phyloP scores from a whole-genome alignment of 495 filamentous ascomycete species.

The Pseudomonodictys pantanalensis region DNA sequence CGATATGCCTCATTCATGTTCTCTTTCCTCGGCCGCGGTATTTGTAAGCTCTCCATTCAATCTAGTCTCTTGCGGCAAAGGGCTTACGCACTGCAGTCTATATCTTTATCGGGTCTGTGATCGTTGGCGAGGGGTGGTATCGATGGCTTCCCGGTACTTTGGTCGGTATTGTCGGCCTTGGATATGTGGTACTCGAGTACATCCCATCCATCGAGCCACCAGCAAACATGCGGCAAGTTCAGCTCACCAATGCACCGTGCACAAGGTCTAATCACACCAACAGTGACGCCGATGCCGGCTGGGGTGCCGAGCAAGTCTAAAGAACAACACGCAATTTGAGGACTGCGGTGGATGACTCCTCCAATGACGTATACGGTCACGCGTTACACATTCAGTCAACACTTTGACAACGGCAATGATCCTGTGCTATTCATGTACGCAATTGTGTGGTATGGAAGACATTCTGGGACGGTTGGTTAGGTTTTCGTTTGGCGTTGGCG shows the following conservation, averaged over 20 bases:
- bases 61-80: constrained; percentile 12
- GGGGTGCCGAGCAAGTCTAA: constrained; percentile 90
- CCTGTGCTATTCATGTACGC: neutral
- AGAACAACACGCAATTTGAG: neutral
- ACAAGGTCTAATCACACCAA: neutral
- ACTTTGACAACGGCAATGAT: too few relatives aligned
- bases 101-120: constrained; percentile 85
- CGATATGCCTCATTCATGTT: constrained; percentile 97
- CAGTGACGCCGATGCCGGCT: constrained; percentile 74
- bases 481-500: neutral
- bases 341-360: constrained; percentile 26
- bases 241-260: neutral
- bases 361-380: neutral
- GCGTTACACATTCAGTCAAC: too few relatives aligned
- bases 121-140: constrained; percentile 59
- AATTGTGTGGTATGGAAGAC: neutral
- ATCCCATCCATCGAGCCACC: constrained; percentile 96
- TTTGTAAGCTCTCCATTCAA: constrained; percentile 63
- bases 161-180: constrained; percentile 41
- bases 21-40: constrained; percentile 90
- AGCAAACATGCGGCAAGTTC: constrained; percentile 77
- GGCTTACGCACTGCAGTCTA: constrained; percentile 71
- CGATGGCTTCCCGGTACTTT: constrained; percentile 38
- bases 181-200: constrained; percentile 73
- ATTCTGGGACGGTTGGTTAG: neutral